Percentiles rank a stretch among this genome's conserved stretches.
Conservation (phyloP, 2,329 filamentous ascomycete species). For the Orbilia ellipsospora region DNA sequence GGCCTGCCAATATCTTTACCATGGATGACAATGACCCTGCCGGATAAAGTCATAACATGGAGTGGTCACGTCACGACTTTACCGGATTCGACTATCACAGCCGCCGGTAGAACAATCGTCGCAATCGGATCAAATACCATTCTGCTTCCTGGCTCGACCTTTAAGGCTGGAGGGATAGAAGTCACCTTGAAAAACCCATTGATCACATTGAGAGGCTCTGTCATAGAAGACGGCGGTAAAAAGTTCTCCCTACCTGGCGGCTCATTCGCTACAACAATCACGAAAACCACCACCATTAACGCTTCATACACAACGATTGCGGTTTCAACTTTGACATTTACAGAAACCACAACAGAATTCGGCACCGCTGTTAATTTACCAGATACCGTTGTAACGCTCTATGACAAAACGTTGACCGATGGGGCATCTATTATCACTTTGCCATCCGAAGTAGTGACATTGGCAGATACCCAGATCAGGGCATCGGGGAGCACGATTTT, state of each 20-base stretch:
- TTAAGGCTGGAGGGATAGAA: not conserved
- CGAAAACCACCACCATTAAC: no score
- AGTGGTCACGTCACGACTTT: not conserved
- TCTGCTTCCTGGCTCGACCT: conserved; percentile 3
- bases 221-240: conserved; percentile 5
- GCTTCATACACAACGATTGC: no score
- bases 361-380: not conserved
- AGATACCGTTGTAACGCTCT: not conserved
- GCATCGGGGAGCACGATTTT: conserved; percentile 2
- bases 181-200: not conserved
- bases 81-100: not conserved
- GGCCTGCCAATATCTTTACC: not conserved
- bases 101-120: conserved; percentile 2
- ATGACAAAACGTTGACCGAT: conserved; percentile 4
- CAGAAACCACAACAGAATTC: not conserved
- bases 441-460: not conserved
- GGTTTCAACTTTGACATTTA: not conserved
- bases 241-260: conserved; percentile 4
- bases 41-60: not conserved
- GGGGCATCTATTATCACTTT: not conserved
- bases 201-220: conserved; percentile 8
- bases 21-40: conserved; percentile 13
- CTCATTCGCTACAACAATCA: not conserved
- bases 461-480: not conserved
- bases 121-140: conserved; percentile 8